Base-by-base conservation (phyloP, 257 asterid genomes). In the Primulina tabacum region DNA sequence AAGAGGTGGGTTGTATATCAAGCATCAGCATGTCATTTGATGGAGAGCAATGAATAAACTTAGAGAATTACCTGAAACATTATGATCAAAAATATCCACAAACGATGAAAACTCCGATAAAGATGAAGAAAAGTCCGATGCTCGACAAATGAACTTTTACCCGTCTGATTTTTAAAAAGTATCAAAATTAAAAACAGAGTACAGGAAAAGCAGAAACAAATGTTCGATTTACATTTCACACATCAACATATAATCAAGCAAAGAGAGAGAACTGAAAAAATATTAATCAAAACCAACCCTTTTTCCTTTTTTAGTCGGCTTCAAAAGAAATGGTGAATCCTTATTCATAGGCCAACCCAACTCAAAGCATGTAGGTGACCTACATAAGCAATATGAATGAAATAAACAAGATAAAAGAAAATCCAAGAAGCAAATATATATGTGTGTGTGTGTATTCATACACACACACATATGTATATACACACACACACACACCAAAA, bases 361-460 rank as follows among this genome's bases (percentile, higher is more conserved):
- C 79, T 83, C 89, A 84, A 93, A 89, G 87, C 97, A 93, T 69
- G 96, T 50, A 78, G 92, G 97, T 64, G 97, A 83, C 99, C 99
- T 93, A 66, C 81, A 82, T 10, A 30, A 34, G 65, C 59, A 43
- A 57, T 60, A 55, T 60, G 47, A 67, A 55, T 74, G 64, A 71
- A 7, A 61, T 56, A 16, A 64, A 57, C 62, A 47, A 70, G 12
- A 66, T 28, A 3, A 8, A 68, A 56, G 26, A 24, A 24, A 10
- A 73, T 47, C 55, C 63, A 70, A 32, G 16, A 10, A 50, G 62
- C 71, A 64, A n/a, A n/a, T n/a, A n/a, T n/a, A n/a, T n/a, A 21
- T 21, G 24, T 21, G 0, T 0, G 0, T 21, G 0, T 21, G 0
- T 21, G 0, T 21, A 21, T 21, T 21, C 26, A 24, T 1, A 24